Evolutionary conservation across 108 stramenopile genomes (phyloP).

Genomic region (Pseudonitzschia multiseries): DNA sequence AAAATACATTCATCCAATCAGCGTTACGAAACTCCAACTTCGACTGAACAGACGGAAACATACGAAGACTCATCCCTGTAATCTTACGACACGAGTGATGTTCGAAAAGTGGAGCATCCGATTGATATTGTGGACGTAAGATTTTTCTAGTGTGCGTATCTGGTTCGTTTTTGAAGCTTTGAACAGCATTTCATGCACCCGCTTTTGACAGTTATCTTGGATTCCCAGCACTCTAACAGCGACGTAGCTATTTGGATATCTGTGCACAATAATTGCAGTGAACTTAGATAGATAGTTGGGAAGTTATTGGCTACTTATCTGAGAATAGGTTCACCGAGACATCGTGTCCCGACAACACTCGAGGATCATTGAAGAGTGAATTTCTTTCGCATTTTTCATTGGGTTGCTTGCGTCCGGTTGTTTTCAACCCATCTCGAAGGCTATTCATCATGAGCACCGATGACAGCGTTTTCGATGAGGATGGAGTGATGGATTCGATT

Average conservation of each 20-base stretch:
- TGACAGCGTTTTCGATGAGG: conserved; percentile 5
- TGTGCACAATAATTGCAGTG: too few species aligned
- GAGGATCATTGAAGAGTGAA: neutral
- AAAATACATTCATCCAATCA: neutral
- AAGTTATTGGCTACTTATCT: too few species aligned
- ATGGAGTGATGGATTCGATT: conserved; percentile 30
- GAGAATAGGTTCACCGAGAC: too few species aligned
- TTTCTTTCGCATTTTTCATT: neutral
- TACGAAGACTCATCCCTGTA: too few species aligned
- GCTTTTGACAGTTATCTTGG: neutral
- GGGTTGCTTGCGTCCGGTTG: neutral
- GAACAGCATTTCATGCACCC: neutral
- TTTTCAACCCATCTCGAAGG: neutral
- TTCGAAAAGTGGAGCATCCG: neutral
- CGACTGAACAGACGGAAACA: neutral
- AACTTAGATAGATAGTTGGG: too few species aligned
- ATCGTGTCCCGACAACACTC: neutral
- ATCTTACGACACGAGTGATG: neutral
- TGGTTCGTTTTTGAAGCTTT: neutral
- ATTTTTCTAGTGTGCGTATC: neutral
- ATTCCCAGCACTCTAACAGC: too few species aligned
- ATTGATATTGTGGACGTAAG: neutral
- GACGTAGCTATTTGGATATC: too few species aligned
- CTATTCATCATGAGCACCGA: conserved; percentile 10
- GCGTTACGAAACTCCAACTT: neutral